Evolutionary conservation across 2,329 filamentous ascomycete genomes (phyloP).

Genomic region (Trematosphaeria pertusa): DNA sequence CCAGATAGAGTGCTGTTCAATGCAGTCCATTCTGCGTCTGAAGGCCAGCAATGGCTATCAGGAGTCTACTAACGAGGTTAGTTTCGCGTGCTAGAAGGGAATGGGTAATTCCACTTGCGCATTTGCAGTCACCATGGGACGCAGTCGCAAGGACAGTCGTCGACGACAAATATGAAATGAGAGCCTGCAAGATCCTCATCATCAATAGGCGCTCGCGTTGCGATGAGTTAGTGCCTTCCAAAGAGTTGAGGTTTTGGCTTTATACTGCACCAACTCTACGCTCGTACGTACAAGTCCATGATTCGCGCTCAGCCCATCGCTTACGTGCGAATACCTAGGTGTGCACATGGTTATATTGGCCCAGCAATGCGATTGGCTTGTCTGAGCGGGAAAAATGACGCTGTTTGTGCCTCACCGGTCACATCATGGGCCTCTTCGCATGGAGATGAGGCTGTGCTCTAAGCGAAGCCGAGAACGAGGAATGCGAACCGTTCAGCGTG

Average conservation of each 20-base stretch:
- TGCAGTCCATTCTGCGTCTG: constrained; percentile 21
- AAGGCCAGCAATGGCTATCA: constrained; percentile 29
- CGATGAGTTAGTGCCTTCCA: neutral
- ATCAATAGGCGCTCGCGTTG: neutral
- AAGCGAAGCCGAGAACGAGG: neutral
- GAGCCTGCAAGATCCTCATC: constrained; percentile 3
- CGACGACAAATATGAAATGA: constrained; percentile 6
- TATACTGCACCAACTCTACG: too few relatives aligned
- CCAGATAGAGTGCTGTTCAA: constrained; percentile 31
- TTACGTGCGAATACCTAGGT: neutral
- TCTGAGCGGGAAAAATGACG: neutral
- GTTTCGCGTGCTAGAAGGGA: too few relatives aligned
- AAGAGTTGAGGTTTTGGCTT: neutral
- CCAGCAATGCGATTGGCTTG: neutral
- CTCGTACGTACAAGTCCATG: too few relatives aligned
- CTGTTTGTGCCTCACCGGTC: neutral
- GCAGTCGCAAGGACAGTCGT: constrained; percentile 1
- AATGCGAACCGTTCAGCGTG: too few relatives aligned
- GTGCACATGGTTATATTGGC: neutral
- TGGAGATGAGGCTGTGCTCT: neutral
- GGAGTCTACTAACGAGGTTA: constrained; percentile 16
- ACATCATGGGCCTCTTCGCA: neutral
- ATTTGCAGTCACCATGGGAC: constrained; percentile 23
- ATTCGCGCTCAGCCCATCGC: too few relatives aligned
- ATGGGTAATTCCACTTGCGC: constrained; percentile 20